phyloP scores from a whole-genome alignment of 306 rosid species.

The Luffa aegyptiaca region DNA sequence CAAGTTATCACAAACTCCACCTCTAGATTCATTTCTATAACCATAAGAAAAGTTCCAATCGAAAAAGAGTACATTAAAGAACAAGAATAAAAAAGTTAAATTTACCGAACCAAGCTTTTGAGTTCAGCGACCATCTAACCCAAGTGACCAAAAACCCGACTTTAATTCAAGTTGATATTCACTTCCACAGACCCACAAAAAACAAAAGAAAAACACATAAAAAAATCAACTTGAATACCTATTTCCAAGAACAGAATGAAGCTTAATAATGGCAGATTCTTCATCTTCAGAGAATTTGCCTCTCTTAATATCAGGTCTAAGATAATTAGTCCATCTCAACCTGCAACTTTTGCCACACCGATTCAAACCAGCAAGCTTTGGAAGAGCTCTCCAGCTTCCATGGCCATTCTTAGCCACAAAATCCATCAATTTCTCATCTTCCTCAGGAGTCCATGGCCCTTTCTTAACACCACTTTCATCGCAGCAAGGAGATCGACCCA shows the following conservation, averaged over 20 bases:
- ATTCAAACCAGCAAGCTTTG: conserved; percentile 76
- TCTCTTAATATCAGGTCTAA: conserved; percentile 85
- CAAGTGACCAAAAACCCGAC: not conserved
- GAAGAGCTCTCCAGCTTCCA: conserved; percentile 77
- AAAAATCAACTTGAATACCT: conserved; percentile 22
- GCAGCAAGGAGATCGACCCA: conserved; percentile 79
- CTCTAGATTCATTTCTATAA: no score
- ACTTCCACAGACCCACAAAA: not conserved
- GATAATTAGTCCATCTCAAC: conserved; percentile 80
- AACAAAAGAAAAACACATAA: not conserved
- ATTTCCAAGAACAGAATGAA: conserved; percentile 77
- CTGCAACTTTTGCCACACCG: conserved; percentile 92
- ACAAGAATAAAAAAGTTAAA: no score
- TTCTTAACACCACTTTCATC: conserved; percentile 57
- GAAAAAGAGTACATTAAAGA: no score
- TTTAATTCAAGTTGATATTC: not conserved
- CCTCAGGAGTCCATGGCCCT: conserved; percentile 96
- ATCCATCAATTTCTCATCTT: conserved; percentile 59
- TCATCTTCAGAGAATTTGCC: conserved; percentile 74
- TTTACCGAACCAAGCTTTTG: no score
- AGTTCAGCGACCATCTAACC: no score
- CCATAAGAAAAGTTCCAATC: no score
- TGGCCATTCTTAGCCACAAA: conserved; percentile 49
- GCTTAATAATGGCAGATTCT: conserved; percentile 54
- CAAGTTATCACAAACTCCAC: no score